Evolutionary conservation across 2,329 filamentous ascomycete species (phyloP), one percentile per base, ranked within the genome.

Genomic region (Hymenoscyphus salicellus): DNA sequence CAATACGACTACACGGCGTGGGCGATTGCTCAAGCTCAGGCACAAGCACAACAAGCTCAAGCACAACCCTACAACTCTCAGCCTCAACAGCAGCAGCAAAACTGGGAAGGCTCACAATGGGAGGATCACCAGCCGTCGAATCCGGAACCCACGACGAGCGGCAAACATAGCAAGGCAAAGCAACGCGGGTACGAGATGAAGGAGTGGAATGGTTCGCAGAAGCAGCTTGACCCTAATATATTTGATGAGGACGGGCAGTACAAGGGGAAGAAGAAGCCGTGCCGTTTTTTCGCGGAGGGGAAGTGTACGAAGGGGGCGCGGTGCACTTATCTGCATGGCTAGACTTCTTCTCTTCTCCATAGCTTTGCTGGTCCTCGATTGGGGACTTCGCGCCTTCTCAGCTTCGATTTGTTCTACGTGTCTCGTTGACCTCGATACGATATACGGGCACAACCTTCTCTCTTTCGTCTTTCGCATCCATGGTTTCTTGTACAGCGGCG

Each of bases 281-380:
- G 89, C 75, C 83, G 83, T 23, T 92, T 91, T 75, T 92, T 82
- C 81, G 82, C 85, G 64, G 85, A 89, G 73, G 89, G 89, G 16
- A 88, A 87, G 73, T 92, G 89, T 77, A 86, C 85, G 6, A 88
- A 91, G 74, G 89, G 89, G 26, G 87, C 89, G 41, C 86, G 87
- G 72, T 92, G 89, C 78, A 91, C 89, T 1, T 92, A 89, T 75
- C 83, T 89, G 63, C 89, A 92, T 73, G 87, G 90, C 52, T 72
- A 70, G 20, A 23, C 11, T 14, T 52, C 1, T 46, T 20, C n/a
- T n/a, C n/a, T n/a, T n/a, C n/a, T n/a, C n/a, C n/a, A n/a, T n/a
- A n/a, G n/a, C n/a, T n/a, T n/a, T n/a, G n/a, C n/a, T n/a, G n/a
- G n/a, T n/a, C n/a, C n/a, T n/a, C n/a, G n/a, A n/a, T n/a, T n/a